A percentile compares a stretch with the other conserved stretches of the same genome.
Evolutionary conservation across 176 grass and related monocot species (phyloP).

Genomic region (Calamus simplicifolius): DNA sequence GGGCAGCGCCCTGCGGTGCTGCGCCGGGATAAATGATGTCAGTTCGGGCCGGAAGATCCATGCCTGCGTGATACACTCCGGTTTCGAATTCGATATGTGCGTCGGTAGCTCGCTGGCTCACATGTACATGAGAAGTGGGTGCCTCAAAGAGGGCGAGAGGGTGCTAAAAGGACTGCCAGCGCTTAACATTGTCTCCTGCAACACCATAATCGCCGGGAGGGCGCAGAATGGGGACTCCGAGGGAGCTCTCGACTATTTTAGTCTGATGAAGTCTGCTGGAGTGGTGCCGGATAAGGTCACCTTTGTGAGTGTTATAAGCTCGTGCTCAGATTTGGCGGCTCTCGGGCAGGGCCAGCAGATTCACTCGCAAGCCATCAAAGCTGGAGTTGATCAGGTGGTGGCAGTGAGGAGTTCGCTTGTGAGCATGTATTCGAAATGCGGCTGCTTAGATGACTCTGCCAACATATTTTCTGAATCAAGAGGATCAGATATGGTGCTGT

Average conservation of each 20-base stretch:
- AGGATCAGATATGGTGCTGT: slow-evolving; percentile 38
- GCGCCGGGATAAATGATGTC: slow-evolving; percentile 36
- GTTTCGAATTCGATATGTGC: slow-evolving; percentile 44
- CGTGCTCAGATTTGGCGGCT: slow-evolving; percentile 52
- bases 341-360: slow-evolving; percentile 53
- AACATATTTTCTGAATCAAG: slow-evolving; percentile 25
- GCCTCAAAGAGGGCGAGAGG: slow-evolving; percentile 31
- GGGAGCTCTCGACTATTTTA: slow-evolving; percentile 47
- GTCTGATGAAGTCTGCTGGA: slow-evolving; percentile 46
- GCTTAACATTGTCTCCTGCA: slow-evolving; percentile 42
- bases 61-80: slow-evolving; percentile 26
- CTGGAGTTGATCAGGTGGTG: slow-evolving; percentile 29
- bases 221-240: slow-evolving; percentile 54
- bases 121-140: slow-evolving; percentile 57
- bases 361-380: slow-evolving; percentile 39
- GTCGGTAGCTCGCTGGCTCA: slow-evolving; percentile 47
- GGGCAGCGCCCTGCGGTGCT: slow-evolving; percentile 46
- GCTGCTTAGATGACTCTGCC: slow-evolving; percentile 48
- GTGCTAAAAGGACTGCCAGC: slow-evolving; percentile 25
- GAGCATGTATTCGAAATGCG: slow-evolving; percentile 60
- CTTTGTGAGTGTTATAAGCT: slow-evolving; percentile 43
- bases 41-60: slow-evolving; percentile 40
- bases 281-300: slow-evolving; percentile 31
- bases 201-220: slow-evolving; percentile 47
- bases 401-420: slow-evolving; percentile 44